Conservation (phyloP, 805 yeast genomes). For the Wickerhamomyces chaumierensis region DNA sequence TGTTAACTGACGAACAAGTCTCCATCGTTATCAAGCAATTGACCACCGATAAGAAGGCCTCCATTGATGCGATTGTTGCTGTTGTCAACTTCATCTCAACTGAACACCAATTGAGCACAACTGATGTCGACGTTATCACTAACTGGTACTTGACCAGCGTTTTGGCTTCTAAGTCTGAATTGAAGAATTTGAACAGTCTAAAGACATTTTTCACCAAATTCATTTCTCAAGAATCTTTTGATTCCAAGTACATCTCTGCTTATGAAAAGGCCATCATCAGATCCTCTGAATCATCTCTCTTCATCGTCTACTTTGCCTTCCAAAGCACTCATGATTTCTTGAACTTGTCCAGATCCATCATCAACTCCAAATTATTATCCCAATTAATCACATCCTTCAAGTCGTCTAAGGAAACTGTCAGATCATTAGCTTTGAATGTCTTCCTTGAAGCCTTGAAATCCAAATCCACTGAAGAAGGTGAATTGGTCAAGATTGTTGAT, state of each 20-base stretch:
- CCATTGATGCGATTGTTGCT: conserved; percentile 24
- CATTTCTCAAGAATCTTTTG: conserved; percentile 28
- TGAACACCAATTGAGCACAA: conserved; percentile 11
- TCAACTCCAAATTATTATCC: conserved; percentile 35
- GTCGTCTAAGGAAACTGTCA: conserved; percentile 58
- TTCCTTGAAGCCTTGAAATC: conserved; percentile 25
- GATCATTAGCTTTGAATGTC: conserved; percentile 21
- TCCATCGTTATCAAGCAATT: conserved; percentile 8
- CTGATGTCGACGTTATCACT: conserved; percentile 13
- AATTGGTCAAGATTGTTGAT: conserved; percentile 28
- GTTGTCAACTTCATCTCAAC: conserved; percentile 26
- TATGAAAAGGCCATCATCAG: conserved; percentile 68
- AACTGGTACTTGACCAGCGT: conserved; percentile 26
- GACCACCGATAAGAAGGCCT: conserved; percentile 14
- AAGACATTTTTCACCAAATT: conserved; percentile 34
- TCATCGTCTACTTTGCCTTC: conserved; percentile 31
- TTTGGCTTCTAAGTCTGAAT: conserved; percentile 33
- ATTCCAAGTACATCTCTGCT: conserved; percentile 36
- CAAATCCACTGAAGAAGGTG: conserved; percentile 16
- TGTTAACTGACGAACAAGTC: conserved; percentile 13
- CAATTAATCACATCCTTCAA: conserved; percentile 48
- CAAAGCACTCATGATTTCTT: conserved; percentile 31
- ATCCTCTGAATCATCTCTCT: conserved; percentile 61
- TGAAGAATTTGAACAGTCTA: conserved; percentile 27
- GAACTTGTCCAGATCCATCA: conserved; percentile 30